A percentile compares a stretch with the other conserved stretches of the same genome.
Evolutionary conservation across 169 alveolate genomes (phyloP).

Genomic region (Eimeria zaria): DNA sequence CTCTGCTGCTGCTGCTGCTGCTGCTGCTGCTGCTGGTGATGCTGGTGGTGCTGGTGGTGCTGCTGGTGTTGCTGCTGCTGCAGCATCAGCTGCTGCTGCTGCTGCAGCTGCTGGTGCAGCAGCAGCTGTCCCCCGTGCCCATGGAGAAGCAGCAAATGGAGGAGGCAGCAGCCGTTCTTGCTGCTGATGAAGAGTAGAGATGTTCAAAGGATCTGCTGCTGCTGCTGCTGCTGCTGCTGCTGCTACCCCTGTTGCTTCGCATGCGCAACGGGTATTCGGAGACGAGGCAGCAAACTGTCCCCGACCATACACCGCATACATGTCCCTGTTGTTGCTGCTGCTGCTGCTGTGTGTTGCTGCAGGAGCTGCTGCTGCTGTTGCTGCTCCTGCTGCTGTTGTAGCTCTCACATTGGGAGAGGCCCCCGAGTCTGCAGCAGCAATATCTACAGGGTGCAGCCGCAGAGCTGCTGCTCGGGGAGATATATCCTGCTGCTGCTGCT

Average conservation of each 20-base stretch:
- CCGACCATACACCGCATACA: background rate
- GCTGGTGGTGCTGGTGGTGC: constrained; percentile 40
- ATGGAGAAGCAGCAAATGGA: background rate
- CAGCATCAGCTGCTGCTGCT: constrained; percentile 18
- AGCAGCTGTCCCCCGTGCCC: background rate
- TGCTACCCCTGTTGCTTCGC: constrained; percentile 3
- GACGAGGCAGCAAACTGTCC: background rate
- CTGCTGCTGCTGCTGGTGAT: constrained; percentile 24
- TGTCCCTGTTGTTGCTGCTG: constrained; percentile 40
- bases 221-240: constrained; percentile 69
- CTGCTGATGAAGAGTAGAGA: background rate
- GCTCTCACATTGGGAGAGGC: too few species aligned
- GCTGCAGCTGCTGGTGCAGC: constrained; percentile 49
- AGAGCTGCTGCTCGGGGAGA: constrained; percentile 36
- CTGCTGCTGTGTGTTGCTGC: too few species aligned
- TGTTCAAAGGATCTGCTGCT: constrained; percentile 20
- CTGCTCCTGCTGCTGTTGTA: constrained; percentile 1
- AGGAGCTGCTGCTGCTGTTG: too few species aligned
- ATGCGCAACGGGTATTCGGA: background rate
- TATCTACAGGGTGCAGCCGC: constrained; percentile 19
- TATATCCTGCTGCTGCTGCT: constrained; percentile 53
- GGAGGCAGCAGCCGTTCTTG: background rate
- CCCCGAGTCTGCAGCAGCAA: too few species aligned
- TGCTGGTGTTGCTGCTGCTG: too few species aligned
- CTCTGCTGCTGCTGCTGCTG: constrained; percentile 18